Evolutionary conservation across 495 filamentous ascomycete genomes (phyloP).

Genomic region (Penicillium paradoxum): DNA sequence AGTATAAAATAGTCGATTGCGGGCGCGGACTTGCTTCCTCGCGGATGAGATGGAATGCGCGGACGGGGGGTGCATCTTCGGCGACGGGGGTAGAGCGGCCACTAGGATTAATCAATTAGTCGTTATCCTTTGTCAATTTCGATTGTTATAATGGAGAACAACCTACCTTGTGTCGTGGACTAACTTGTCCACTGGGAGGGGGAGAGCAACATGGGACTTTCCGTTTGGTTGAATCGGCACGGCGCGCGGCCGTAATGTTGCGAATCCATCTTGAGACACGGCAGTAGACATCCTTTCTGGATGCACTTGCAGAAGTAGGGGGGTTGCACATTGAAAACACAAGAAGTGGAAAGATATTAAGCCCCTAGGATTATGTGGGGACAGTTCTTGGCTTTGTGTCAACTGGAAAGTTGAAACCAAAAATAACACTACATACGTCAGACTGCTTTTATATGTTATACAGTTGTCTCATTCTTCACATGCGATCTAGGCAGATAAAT

Average conservation of each 20-base stretch:
- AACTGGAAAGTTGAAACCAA: background rate
- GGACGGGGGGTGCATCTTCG: conserved; percentile 85
- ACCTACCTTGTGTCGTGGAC: conserved; percentile 30
- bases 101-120: conserved; percentile 41
- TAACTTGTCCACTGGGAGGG: conserved; percentile 24
- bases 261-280: conserved; percentile 27
- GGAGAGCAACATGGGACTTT: conserved; percentile 20
- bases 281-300: conserved; percentile 33
- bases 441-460: background rate
- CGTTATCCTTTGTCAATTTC: background rate
- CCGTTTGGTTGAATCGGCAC: conserved; percentile 20
- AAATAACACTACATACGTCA: conserved; percentile 7
- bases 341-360: background rate
- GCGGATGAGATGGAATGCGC: conserved; percentile 78
- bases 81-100: conserved; percentile 86
- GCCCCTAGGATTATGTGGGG: background rate
- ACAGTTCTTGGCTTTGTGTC: conserved; percentile 1
- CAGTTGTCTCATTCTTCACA: background rate
- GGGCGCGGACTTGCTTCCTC: conserved; percentile 78
- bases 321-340: conserved; percentile 22
- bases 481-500: background rate
- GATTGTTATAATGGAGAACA: background rate
- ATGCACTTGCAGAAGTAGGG: conserved; percentile 8
- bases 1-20: conserved; percentile 88
- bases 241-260: conserved; percentile 31